Evolutionary conservation across 192 early-diverging fungal species (phyloP).

Genomic region (Phlyctochytrium planicorne): DNA sequence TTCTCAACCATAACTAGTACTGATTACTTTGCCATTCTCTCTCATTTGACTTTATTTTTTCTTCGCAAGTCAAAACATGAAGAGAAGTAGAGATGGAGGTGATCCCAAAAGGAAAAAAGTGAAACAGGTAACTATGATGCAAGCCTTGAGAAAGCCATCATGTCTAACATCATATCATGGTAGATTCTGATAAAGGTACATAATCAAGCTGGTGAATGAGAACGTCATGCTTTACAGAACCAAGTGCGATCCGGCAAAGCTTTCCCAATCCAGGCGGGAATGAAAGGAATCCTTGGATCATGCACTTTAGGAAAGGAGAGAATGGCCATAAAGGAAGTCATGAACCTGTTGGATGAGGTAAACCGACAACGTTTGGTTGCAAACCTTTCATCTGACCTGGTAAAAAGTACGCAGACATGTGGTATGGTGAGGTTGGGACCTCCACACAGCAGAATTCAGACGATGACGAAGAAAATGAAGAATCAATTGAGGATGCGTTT

Average conservation of each 20-base stretch:
- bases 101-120: too few relatives aligned
- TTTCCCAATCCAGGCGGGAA: slow-evolving; percentile 36
- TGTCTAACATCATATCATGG: too few relatives aligned
- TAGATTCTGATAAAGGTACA: too few relatives aligned
- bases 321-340: slow-evolving; percentile 29
- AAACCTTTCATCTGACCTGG: not conserved
- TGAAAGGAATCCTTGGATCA: slow-evolving; percentile 41
- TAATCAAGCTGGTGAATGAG: too few relatives aligned
- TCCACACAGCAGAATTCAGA: not conserved
- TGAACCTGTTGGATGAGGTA: slow-evolving; percentile 33
- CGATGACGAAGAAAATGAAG: slow-evolving; percentile 16
- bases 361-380: not conserved
- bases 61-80: too few relatives aligned
- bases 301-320: slow-evolving; percentile 28
- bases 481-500: slow-evolving; percentile 29
- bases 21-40: too few relatives aligned
- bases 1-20: too few relatives aligned
- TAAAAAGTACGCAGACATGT: slow-evolving; percentile 27
- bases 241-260: not conserved
- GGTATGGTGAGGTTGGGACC: slow-evolving; percentile 19
- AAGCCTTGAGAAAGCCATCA: too few relatives aligned
- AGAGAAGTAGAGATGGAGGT: too few relatives aligned
- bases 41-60: too few relatives aligned
- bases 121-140: too few relatives aligned
- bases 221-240: too few relatives aligned